A percentile compares a stretch with the other conserved stretches of the same genome.
phyloP scores from a whole-genome alignment of 257 asterid genomes.

The Scutellaria minor region DNA sequence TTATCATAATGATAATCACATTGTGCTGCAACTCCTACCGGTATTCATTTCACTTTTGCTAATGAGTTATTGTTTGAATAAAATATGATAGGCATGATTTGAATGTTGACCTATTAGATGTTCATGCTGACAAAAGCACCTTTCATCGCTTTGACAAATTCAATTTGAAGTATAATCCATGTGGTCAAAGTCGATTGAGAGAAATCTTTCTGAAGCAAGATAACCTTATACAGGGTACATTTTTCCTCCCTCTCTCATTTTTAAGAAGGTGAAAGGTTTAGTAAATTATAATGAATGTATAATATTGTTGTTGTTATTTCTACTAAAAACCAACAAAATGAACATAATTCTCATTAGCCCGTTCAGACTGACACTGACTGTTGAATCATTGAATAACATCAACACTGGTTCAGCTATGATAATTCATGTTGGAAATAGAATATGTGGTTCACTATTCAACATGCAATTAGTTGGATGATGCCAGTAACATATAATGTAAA shows the following conservation, averaged over 20 bases:
- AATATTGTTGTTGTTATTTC: too few species aligned
- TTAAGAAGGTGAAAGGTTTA: not conserved
- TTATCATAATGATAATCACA: not conserved
- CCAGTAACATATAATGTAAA: too few species aligned
- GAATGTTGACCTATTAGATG: conserved; percentile 95
- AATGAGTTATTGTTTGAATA: conserved; percentile 20
- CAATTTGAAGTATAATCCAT: conserved; percentile 96
- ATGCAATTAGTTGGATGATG: not conserved
- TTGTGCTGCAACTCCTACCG: conserved; percentile 17
- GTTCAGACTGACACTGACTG: not conserved
- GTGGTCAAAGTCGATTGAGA: conserved; percentile 98
- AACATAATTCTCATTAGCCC: not conserved
- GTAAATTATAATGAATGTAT: not conserved
- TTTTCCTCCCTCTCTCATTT: not conserved
- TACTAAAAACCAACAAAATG: too few species aligned
- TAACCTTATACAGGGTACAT: conserved; percentile 94
- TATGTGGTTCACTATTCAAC: conserved; percentile 3
- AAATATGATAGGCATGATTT: conserved; percentile 73
- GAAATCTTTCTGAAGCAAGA: conserved; percentile 98
- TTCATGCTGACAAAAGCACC: conserved; percentile 99
- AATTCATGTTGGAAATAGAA: conserved; percentile 9
- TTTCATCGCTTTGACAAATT: conserved; percentile 99
- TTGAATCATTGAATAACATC: not conserved
- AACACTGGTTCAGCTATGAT: not conserved
- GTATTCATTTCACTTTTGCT: conserved; percentile 28